A percentile compares a stretch with the other conserved stretches of the same genome.
These are phyloP conservation scores for sunflower (Helianthus annuus) DNA, from an alignment of 129 eudicot species.

Conservation along the genomic window HanXRQr2.0-SUNRISE NC_035447.2:57396045-57396544, in stretches of 20 bases:
- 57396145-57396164: constrained; percentile 5
- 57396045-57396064: constrained; percentile 78
- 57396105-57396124: not conserved
- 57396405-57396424: constrained; percentile 12
- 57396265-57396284: constrained; percentile 7
- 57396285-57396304: constrained; percentile 10
- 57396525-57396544: constrained; percentile 3
- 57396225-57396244: constrained; percentile 4
- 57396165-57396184: not conserved
- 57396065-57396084: constrained; percentile 30
- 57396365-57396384: constrained; percentile 1
- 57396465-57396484: not conserved
- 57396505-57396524: constrained; percentile 9
- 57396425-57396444: constrained; percentile 3
- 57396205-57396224: constrained; percentile 13
- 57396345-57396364: not conserved
- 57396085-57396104: not conserved
- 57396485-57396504: constrained; percentile 15
- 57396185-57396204: not conserved
- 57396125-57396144: not conserved
- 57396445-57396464: not conserved
- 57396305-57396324: not conserved
- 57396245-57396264: constrained; percentile 8
- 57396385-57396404: constrained; percentile 4
- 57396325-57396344: not conserved